Percentiles rank a stretch among this genome's conserved stretches.
These are phyloP conservation scores for Albizia julibrissin DNA, from an alignment of 306 rosid genomes.

Conservation along the genomic window DNA sequence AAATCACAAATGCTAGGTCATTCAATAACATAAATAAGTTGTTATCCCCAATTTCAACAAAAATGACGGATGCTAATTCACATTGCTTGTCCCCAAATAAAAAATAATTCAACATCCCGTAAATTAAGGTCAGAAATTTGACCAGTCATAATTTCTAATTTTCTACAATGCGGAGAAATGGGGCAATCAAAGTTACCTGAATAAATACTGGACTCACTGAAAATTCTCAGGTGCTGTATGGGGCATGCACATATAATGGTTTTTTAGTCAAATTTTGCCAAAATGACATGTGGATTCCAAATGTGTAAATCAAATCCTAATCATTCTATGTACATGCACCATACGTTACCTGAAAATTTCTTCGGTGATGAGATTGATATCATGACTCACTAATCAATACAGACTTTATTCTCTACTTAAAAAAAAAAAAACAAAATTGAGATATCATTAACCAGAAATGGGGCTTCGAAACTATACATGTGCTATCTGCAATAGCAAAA, in stretches of 20 bases:
- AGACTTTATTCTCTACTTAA: slow-evolving; percentile 37
- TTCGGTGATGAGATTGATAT: not conserved
- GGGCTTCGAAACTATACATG: slow-evolving; percentile 48
- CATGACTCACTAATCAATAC: slow-evolving; percentile 39
- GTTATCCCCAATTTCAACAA: not conserved
- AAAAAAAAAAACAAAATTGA: slow-evolving; percentile 44
- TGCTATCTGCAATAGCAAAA: slow-evolving; percentile 46
- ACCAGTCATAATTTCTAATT: not conserved
- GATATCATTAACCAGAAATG: slow-evolving; percentile 30
- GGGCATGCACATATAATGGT: no score
- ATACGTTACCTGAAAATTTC: not conserved
- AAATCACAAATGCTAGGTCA: not conserved
- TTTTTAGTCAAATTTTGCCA: not conserved
- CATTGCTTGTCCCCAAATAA: not conserved
- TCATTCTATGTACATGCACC: not conserved
- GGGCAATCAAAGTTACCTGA: slow-evolving; percentile 3
- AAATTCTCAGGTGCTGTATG: not conserved
- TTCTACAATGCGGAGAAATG: slow-evolving; percentile 2
- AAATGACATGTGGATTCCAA: not conserved
- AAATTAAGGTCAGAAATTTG: slow-evolving; percentile 10
- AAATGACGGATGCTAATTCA: slow-evolving; percentile 2
- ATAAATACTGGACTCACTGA: not conserved
- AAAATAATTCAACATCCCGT: not conserved
- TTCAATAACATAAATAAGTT: not conserved
- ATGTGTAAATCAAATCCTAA: not conserved